phyloP scores from a whole-genome alignment of 2,329 filamentous ascomycete genomes.

The Drechslerella stenobrocha region DNA sequence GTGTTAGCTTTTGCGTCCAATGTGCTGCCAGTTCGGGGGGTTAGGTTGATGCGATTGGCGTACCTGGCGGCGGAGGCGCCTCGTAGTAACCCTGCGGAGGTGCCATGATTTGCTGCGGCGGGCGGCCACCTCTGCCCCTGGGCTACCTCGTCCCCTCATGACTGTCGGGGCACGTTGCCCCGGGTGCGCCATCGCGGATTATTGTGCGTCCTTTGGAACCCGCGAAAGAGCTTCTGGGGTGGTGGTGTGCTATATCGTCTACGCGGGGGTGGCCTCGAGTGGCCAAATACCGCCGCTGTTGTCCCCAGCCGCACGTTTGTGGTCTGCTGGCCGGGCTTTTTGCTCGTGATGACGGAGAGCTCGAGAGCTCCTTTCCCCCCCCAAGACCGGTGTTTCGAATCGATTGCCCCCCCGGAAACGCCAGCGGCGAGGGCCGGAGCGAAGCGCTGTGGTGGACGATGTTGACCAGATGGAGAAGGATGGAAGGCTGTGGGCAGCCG shows the following conservation, averaged over 20 bases:
- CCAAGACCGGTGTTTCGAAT: no score
- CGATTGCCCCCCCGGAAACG: slow-evolving; percentile 4
- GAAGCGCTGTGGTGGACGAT: slow-evolving; percentile 5
- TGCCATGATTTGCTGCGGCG: slow-evolving; percentile 39
- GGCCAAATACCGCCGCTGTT: slow-evolving; percentile 7
- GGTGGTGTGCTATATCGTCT: slow-evolving; percentile 1
- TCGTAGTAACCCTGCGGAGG: slow-evolving; percentile 42
- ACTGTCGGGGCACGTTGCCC: slow-evolving; percentile 25
- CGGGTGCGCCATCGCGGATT: slow-evolving; percentile 25
- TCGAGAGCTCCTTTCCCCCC: background rate
- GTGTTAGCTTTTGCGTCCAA: slow-evolving; percentile 9
- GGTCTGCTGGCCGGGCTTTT: slow-evolving; percentile 8
- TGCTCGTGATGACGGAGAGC: background rate
- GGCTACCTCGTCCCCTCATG: slow-evolving; percentile 21
- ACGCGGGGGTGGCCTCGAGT: slow-evolving; percentile 7
- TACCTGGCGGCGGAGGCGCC: slow-evolving; percentile 30
- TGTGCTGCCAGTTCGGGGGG: background rate
- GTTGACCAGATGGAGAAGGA: background rate
- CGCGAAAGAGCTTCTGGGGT: background rate
- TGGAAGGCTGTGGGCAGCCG: slow-evolving; percentile 23
- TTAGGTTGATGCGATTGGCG: background rate
- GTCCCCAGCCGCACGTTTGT: background rate
- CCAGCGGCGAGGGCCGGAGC: slow-evolving; percentile 2
- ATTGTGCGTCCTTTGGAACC: background rate
- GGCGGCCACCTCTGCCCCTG: slow-evolving; percentile 18